Conservation (phyloP, 2,329 filamentous ascomycete species). For the Claviceps arundinis region DNA sequence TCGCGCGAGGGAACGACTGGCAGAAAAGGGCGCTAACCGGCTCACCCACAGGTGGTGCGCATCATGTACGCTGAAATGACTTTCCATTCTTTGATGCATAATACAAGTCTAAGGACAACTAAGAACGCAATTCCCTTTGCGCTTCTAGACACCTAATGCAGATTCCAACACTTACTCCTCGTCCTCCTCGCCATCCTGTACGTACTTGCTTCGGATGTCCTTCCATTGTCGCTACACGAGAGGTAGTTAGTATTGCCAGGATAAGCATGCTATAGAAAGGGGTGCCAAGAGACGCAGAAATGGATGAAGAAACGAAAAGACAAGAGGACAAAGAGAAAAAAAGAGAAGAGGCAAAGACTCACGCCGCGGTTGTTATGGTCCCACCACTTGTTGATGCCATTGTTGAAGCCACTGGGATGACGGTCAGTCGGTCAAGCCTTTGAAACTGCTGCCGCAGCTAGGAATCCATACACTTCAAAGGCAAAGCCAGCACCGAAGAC, state of each 20-base stretch:
- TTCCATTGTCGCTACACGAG: slow-evolving; percentile 89
- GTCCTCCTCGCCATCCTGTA: slow-evolving; percentile 56
- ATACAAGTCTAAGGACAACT: slow-evolving; percentile 19
- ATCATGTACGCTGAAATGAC: not conserved
- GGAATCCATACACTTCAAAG: slow-evolving; percentile 71
- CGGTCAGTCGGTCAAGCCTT: slow-evolving; percentile 18
- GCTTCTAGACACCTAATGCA: slow-evolving; percentile 3
- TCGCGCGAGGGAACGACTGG: not conserved
- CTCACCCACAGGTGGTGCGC: not conserved
- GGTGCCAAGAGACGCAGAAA: too few species aligned
- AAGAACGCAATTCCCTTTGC: slow-evolving; percentile 7
- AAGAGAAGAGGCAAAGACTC: slow-evolving; percentile 30
- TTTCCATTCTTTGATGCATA: slow-evolving; percentile 19
- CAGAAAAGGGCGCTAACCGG: not conserved
- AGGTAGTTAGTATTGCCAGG: slow-evolving; percentile 15
- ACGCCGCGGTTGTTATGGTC: slow-evolving; percentile 84
- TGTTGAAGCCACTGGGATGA: slow-evolving; percentile 62
- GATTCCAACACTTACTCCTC: slow-evolving; percentile 27
- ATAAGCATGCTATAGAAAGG: too few species aligned
- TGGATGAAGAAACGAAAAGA: not conserved
- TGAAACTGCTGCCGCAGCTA: slow-evolving; percentile 6
- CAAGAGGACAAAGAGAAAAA: not conserved
- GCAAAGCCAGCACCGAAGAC: slow-evolving; percentile 83
- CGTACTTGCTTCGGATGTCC: slow-evolving; percentile 87
- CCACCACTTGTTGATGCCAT: slow-evolving; percentile 73